Evolutionary conservation across 805 yeast species (phyloP).

Genomic region (Candida sithepensis): DNA sequence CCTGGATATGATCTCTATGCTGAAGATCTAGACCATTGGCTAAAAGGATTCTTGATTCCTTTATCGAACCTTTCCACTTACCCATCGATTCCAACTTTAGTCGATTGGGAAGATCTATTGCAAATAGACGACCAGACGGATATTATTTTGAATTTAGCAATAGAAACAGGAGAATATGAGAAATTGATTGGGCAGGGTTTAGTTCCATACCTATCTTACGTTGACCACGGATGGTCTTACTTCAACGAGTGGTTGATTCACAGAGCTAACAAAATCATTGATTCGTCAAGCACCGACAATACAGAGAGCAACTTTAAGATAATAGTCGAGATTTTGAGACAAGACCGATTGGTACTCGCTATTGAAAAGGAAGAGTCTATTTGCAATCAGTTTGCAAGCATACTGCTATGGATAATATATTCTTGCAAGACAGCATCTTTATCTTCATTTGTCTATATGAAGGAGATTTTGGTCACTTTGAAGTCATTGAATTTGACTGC

Average conservation of each 20-base stretch:
- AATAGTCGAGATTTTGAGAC: slow-evolving; percentile 18
- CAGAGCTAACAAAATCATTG: slow-evolving; percentile 12
- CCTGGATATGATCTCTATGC: slow-evolving; percentile 4
- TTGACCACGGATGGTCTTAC: slow-evolving; percentile 9
- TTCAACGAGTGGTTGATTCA: slow-evolving; percentile 21
- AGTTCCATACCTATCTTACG: slow-evolving; percentile 19
- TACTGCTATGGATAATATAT: slow-evolving; percentile 21
- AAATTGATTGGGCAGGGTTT: slow-evolving; percentile 11
- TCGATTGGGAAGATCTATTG: slow-evolving; percentile 19
- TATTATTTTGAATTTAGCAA: slow-evolving; percentile 12
- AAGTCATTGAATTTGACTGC: slow-evolving; percentile 9
- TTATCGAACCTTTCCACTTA: slow-evolving; percentile 10
- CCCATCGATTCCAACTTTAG: slow-evolving; percentile 13
- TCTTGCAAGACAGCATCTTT: slow-evolving; percentile 24
- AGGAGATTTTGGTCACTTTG: slow-evolving; percentile 23
- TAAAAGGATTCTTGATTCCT: slow-evolving; percentile 22
- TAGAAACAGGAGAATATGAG: slow-evolving; percentile 3
- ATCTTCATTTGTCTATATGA: slow-evolving; percentile 22
- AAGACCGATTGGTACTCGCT: slow-evolving; percentile 16
- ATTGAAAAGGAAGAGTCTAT: slow-evolving; percentile 3
- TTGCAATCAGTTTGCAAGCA: slow-evolving; percentile 14
- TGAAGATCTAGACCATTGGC: slow-evolving; percentile 17
- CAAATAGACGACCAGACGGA: slow-evolving; percentile 18
- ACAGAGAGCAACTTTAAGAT: slow-evolving; percentile 8
- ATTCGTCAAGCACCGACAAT: not conserved